phyloP scores from a whole-genome alignment of 2,329 filamentous ascomycete species.

The Calcarisporium arbuscula region DNA sequence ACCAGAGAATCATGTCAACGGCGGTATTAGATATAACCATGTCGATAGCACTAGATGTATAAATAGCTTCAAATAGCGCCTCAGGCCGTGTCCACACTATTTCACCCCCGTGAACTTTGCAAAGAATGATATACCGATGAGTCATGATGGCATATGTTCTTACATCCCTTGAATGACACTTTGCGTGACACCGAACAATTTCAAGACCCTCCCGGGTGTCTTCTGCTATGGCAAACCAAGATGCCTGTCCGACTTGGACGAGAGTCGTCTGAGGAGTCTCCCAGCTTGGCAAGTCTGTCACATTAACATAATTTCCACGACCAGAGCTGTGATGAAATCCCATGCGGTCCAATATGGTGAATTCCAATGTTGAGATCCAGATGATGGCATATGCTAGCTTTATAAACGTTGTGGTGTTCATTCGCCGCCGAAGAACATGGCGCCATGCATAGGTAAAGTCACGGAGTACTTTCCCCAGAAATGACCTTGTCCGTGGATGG shows the following conservation, averaged over 20 bases:
- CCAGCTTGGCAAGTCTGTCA: conserved; percentile 12
- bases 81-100: conserved; percentile 6
- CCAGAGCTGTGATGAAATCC: conserved; percentile 9
- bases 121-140: conserved; percentile 9
- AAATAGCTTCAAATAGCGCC: conserved; percentile 5
- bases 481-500: conserved; percentile 3
- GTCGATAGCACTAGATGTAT: conserved; percentile 10
- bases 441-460: conserved; percentile 15
- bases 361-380: conserved; percentile 12
- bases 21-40: too few species aligned
- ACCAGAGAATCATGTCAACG: too few species aligned
- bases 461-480: conserved; percentile 9
- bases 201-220: conserved; percentile 8
- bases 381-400: conserved; percentile 12
- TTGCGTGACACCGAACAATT: conserved; percentile 10
- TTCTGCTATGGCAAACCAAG: conserved; percentile 12
- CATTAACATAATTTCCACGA: conserved; percentile 9
- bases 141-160: conserved; percentile 12
- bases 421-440: conserved; percentile 11
- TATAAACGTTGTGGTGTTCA: conserved; percentile 11
- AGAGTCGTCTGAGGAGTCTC: conserved; percentile 5
- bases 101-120: conserved; percentile 2
- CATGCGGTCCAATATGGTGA: conserved; percentile 7
- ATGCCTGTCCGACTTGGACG: conserved; percentile 8
- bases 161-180: not conserved